Conservation (phyloP, 1,284 basidiomycete species). For the Ceratobasidium theobromae region DNA sequence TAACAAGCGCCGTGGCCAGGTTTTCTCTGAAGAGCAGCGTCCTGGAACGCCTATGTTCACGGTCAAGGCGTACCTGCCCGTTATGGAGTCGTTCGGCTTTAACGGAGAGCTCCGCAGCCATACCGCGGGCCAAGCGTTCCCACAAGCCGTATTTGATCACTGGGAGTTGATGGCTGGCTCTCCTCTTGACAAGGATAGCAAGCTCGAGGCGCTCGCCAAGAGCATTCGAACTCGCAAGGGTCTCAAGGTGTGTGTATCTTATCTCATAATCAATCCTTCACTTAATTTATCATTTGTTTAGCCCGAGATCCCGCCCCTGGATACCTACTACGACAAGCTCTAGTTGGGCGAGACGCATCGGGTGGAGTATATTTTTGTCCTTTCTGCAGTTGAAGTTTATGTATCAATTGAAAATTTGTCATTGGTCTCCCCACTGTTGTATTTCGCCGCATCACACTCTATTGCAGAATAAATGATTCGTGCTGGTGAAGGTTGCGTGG, state of each 20-base stretch:
- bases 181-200: slow-evolving; percentile 82
- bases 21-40: slow-evolving; percentile 97
- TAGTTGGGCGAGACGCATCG: no score
- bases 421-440: background rate
- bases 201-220: slow-evolving; percentile 84
- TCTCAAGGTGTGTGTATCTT: slow-evolving; percentile 65
- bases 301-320: slow-evolving; percentile 83
- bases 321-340: slow-evolving; percentile 90
- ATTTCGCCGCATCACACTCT: slow-evolving; percentile 16
- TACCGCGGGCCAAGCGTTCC: slow-evolving; percentile 98
- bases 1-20: slow-evolving; percentile 98
- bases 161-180: slow-evolving; percentile 84
- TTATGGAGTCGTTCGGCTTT: slow-evolving; percentile 98
- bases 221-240: slow-evolving; percentile 89
- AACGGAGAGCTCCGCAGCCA: slow-evolving; percentile 93
- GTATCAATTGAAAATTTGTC: slow-evolving; percentile 9
- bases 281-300: slow-evolving; percentile 41
- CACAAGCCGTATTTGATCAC: slow-evolving; percentile 93
- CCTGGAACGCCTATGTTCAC: slow-evolving; percentile 99
- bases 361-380: background rate
- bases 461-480: slow-evolving; percentile 21
- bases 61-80: slow-evolving; percentile 97
- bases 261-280: slow-evolving; percentile 12
- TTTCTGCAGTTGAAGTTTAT: background rate
- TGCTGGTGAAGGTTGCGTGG: background rate